Base-by-base conservation (phyloP, 345 rosid species). In the Lagerstroemia speciosa region DNA sequence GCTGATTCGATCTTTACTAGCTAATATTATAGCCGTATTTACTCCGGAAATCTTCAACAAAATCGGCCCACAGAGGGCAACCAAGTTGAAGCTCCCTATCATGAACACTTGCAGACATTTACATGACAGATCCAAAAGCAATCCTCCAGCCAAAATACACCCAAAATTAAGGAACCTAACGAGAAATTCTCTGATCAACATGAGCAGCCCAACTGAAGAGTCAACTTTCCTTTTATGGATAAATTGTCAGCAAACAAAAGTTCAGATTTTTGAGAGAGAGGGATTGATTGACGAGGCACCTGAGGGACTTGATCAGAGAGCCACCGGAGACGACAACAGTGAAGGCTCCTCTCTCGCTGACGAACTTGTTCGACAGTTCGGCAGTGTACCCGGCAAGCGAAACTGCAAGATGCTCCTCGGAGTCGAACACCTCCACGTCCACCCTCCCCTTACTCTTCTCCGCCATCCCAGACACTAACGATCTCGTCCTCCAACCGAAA, bases 291-390 rank as follows among this genome's bases (percentile, higher is more conserved):
- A 40, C 17, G 45, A 60, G 3, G 40, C 15, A 87, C 96, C 97
- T 79, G 76, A 89, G 93, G 0, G 89, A 89, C 71, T 86, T 82
- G 76, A 89, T 80, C 26, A 91, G 82, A 17, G 90, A 86, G 40
- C 97, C 97, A 17, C 97, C 97, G 33, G 96, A 89, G 72, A 91
- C 64, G 64, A 85, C 96, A 68, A 91, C 90, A 24, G 91, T 82
- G 78, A 91, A 91, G 67, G 81, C 78, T 8, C 93, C 88, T 73
- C 90, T 86, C 77, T 83, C 89, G 36, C 83, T 81, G 36, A 79
- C 69, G 61, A 81, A 89, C 82, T 86, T 89, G 8, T 74, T 81
- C 2, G 97, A 89, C 57, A 91, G 78, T 68, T 86, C 76, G 9
- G 90, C 86, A 0, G 87, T 81, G 86, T 82, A 87, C 71, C 84